These are phyloP conservation scores for Pestalotiopsis sp. DNA, from an alignment of 2,329 filamentous ascomycete genomes.

Conservation along the genomic window DNA sequence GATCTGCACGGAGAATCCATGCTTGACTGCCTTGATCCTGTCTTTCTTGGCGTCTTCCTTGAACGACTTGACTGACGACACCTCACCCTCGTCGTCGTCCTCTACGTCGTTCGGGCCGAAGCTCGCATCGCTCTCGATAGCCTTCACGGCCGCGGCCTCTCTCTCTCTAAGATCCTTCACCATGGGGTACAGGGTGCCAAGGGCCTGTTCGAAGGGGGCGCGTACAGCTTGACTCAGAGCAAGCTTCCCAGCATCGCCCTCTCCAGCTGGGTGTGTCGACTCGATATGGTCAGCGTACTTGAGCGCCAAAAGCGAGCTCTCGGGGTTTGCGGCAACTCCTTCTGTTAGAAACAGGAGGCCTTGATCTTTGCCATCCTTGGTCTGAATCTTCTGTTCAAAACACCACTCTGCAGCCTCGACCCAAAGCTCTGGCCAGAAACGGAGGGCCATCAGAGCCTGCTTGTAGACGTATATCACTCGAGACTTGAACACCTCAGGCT, in stretches of 20 bases:
- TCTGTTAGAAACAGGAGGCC: conserved; percentile 79
- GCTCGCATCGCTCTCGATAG: conserved; percentile 53
- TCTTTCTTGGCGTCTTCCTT: conserved; percentile 63
- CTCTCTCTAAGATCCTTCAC: conserved; percentile 70
- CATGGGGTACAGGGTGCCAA: conserved; percentile 86
- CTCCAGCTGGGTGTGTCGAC: conserved; percentile 72
- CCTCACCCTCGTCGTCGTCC: conserved; percentile 54
- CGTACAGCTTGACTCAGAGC: conserved; percentile 78
- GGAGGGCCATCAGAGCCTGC: conserved; percentile 87
- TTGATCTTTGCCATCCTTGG: conserved; percentile 56
- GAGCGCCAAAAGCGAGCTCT: conserved; percentile 87
- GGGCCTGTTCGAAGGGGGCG: conserved; percentile 78
- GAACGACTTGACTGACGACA: conserved; percentile 36
- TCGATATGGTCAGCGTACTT: conserved; percentile 89
- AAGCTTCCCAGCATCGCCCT: conserved; percentile 71
- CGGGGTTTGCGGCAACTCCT: conserved; percentile 86
- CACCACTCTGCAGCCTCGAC: conserved; percentile 93
- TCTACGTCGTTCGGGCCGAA: conserved; percentile 29
- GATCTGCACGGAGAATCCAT: conserved; percentile 71
- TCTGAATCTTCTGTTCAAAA: conserved; percentile 68
- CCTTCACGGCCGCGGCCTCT: conserved; percentile 58
- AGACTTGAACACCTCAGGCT: conserved; percentile 70
- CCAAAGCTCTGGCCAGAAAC: conserved; percentile 96
- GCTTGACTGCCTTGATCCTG: conserved; percentile 60
- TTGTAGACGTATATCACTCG: conserved; percentile 90